Evolutionary conservation across 345 rosid species (phyloP).

Genomic region (Zanthoxylum bungeanum): DNA sequence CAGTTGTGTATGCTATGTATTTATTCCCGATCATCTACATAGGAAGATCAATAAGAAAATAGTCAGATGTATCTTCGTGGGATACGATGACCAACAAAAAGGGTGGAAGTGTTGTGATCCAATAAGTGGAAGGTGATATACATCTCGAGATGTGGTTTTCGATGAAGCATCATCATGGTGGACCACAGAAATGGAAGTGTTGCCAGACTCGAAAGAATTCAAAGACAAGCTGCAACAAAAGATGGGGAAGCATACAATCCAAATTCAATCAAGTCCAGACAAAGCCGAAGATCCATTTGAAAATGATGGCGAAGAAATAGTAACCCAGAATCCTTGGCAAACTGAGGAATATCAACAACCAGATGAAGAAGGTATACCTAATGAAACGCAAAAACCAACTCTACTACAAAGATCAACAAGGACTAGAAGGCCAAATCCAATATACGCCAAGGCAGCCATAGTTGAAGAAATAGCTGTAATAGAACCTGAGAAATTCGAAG

Average conservation of each 20-base stretch:
- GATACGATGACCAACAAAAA: too few relatives aligned
- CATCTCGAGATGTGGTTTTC: neutral
- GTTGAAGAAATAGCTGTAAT: neutral
- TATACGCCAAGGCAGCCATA: neutral
- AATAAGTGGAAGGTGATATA: too few relatives aligned
- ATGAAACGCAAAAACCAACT: neutral
- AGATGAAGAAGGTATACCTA: too few relatives aligned
- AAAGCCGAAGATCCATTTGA: too few relatives aligned
- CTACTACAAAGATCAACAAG: too few relatives aligned
- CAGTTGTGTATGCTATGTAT: too few relatives aligned
- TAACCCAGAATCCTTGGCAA: neutral
- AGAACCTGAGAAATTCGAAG: neutral
- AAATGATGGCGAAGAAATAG: too few relatives aligned
- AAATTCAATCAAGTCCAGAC: neutral
- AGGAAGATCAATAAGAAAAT: neutral
- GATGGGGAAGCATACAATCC: neutral
- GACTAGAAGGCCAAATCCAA: too few relatives aligned
- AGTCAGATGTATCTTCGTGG: neutral
- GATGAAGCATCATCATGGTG: neutral
- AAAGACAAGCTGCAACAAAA: neutral
- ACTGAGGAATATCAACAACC: too few relatives aligned
- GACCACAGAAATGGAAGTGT: fast-evolving
- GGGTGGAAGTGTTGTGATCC: neutral
- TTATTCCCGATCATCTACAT: too few relatives aligned
- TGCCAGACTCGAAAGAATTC: neutral